Conservation (phyloP, 2,329 filamentous ascomycete genomes). For the Exophiala sp. region DNA sequence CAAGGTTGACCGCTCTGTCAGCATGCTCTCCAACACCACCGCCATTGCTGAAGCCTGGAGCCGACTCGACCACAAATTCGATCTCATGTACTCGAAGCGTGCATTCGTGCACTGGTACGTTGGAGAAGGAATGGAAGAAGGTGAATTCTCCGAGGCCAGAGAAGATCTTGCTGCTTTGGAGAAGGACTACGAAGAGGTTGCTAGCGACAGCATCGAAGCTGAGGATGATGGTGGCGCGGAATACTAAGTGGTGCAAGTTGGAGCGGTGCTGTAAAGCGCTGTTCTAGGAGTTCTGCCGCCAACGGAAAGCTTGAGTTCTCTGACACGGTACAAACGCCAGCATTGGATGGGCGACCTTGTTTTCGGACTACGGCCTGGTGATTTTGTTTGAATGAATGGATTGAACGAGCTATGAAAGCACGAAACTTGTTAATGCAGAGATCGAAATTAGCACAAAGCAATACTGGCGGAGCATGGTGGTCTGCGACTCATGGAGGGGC, state of each 20-base stretch:
- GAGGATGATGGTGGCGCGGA: constrained; percentile 47
- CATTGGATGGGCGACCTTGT: neutral
- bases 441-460: constrained; percentile 9
- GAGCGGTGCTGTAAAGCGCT: neutral
- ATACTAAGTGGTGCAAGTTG: constrained; percentile 10
- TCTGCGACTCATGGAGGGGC: neutral
- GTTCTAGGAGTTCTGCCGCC: too few species aligned
- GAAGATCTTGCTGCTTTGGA: constrained; percentile 82
- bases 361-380: neutral
- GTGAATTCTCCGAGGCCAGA: constrained; percentile 82
- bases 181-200: constrained; percentile 84
- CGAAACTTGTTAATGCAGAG: constrained; percentile 10
- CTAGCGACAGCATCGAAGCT: constrained; percentile 60
- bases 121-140: constrained; percentile 88
- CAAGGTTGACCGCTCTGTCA: constrained; percentile 53
- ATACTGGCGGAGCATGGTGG: neutral
- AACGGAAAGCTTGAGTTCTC: too few species aligned
- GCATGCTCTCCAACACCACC: constrained; percentile 66
- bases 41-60: constrained; percentile 65
- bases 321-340: too few species aligned
- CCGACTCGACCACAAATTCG: constrained; percentile 64
- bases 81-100: constrained; percentile 67
- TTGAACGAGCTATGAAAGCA: constrained; percentile 10
- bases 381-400: neutral
- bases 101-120: constrained; percentile 74